Conservation (phyloP, 345 rosid species). For the Lepidium africanum region DNA sequence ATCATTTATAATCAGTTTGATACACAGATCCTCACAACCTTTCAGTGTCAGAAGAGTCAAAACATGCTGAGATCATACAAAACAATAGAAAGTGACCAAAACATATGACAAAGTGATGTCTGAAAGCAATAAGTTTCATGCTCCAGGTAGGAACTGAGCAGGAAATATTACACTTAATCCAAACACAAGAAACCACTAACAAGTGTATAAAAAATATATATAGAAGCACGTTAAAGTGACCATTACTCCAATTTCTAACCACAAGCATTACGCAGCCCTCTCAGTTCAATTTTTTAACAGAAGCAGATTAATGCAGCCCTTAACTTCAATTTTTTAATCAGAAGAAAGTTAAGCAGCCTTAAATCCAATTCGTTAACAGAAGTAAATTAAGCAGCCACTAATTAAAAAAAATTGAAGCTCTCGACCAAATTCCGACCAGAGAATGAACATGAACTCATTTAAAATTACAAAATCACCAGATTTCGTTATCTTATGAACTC, state of each 20-base stretch:
- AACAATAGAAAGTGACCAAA: constrained; percentile 23
- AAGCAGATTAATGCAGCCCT: background rate
- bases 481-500: constrained; percentile 16
- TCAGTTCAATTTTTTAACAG: background rate
- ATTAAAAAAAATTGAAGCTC: background rate
- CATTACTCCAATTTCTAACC: background rate
- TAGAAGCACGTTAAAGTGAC: background rate
- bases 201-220: background rate
- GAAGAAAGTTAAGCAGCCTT: background rate
- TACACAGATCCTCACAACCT: constrained; percentile 9
- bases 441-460: background rate
- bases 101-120: constrained; percentile 27
- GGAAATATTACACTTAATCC: constrained; percentile 10
- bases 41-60: constrained; percentile 24
- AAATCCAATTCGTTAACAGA: background rate
- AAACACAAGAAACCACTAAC: constrained; percentile 19
- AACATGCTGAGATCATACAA: constrained; percentile 14
- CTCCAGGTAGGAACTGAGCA: constrained; percentile 20
- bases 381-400: constrained; percentile 1
- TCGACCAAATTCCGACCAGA: constrained; percentile 13
- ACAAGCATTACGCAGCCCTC: background rate
- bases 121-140: background rate
- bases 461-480: background rate
- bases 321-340: background rate
- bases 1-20: constrained; percentile 12